Evolutionary conservation across 495 filamentous ascomycete genomes (phyloP).

Genomic region (Penicillium samsonianum): DNA sequence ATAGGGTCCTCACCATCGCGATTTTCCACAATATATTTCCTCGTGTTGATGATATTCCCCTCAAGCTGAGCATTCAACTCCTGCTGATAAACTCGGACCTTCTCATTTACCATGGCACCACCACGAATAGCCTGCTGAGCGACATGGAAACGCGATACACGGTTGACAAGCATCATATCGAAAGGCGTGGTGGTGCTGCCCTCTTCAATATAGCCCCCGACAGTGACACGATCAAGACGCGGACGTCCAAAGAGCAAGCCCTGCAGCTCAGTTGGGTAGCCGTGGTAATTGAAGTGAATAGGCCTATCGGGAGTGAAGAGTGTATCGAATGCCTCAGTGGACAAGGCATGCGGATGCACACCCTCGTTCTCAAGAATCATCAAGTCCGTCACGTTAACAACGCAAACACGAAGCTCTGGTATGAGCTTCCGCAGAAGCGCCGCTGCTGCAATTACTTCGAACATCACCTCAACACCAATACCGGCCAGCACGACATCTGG

Average conservation of each 20-base stretch:
- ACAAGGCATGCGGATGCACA: conserved; percentile 63
- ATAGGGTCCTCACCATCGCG: conserved; percentile 44
- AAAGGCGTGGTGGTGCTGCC: conserved; percentile 73
- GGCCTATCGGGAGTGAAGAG: conserved; percentile 62
- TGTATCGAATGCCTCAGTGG: conserved; percentile 52
- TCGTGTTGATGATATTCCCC: conserved; percentile 51
- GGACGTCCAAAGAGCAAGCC: conserved; percentile 64
- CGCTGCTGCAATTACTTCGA: conserved; percentile 68
- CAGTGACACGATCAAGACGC: conserved; percentile 50
- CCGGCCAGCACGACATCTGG: conserved; percentile 71
- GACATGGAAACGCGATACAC: conserved; percentile 63
- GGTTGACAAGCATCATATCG: conserved; percentile 72
- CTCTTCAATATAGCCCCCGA: conserved; percentile 70
- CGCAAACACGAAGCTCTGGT: conserved; percentile 59
- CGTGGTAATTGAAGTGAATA: conserved; percentile 73
- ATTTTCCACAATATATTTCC: conserved; percentile 56
- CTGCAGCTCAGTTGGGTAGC: conserved; percentile 63
- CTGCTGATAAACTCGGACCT: conserved; percentile 49
- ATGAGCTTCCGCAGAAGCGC: conserved; percentile 54
- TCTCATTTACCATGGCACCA: conserved; percentile 51
- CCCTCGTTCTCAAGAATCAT: conserved; percentile 65
- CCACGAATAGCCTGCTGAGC: conserved; percentile 57
- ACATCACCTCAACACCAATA: conserved; percentile 70
- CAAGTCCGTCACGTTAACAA: conserved; percentile 74
- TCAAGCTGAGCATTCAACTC: conserved; percentile 50